phyloP scores from a whole-genome alignment of 2,329 filamentous ascomycete species.

The Ceratocystis variospora region DNA sequence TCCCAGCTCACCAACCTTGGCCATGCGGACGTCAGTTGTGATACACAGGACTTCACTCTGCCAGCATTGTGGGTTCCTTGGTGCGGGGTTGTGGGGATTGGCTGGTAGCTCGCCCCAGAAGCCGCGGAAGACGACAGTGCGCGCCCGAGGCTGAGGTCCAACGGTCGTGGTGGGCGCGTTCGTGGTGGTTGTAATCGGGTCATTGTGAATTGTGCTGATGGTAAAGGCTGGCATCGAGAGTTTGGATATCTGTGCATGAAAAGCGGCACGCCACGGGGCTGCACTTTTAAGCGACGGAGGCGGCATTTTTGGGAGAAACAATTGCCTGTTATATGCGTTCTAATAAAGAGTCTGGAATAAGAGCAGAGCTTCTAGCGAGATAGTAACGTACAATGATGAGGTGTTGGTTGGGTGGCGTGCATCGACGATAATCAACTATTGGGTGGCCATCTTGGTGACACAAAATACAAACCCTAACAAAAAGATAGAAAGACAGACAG shows the following conservation, averaged over 20 bases:
- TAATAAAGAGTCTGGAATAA: background rate
- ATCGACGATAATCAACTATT: background rate
- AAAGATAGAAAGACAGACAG: too few species aligned
- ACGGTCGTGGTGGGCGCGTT: constrained; percentile 26
- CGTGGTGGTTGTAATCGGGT: constrained; percentile 21
- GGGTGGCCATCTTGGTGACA: background rate
- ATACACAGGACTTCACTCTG: constrained; percentile 68
- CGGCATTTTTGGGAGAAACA: background rate
- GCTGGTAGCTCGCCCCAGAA: constrained; percentile 62
- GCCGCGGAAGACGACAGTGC: constrained; percentile 74
- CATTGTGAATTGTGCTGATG: constrained; percentile 36
- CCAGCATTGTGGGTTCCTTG: constrained; percentile 53
- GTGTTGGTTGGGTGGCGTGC: background rate
- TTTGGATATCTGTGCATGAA: constrained; percentile 37
- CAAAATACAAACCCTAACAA: background rate
- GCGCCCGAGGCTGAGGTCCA: constrained; percentile 40
- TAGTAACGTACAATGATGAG: background rate
- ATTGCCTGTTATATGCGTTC: background rate
- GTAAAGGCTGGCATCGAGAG: constrained; percentile 38
- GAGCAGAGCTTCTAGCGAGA: background rate
- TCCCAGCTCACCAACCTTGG: constrained; percentile 63
- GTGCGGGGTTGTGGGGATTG: constrained; percentile 59
- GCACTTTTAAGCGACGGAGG: constrained; percentile 20
- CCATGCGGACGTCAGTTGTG: constrained; percentile 80
- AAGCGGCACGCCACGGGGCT: constrained; percentile 41